A percentile compares a stretch with the other conserved stretches of the same genome.
Evolutionary conservation across 345 rosid genomes (phyloP).

Genomic region (Eutrema japonicum): DNA sequence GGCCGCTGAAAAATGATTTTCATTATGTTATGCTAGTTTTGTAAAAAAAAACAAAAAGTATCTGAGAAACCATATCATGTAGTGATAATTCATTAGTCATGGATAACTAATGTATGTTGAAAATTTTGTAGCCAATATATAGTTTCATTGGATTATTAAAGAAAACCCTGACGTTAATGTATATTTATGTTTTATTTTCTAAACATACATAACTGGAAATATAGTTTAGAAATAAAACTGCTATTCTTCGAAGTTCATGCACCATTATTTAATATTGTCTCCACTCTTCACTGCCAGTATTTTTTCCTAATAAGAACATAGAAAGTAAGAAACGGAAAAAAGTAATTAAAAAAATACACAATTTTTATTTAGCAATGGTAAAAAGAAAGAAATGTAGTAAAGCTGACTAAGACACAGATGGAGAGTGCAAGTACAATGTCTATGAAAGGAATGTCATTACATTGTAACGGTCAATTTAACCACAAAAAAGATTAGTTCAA

Average conservation of each 20-base stretch:
- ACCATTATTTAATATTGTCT: not conserved
- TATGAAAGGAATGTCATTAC: not conserved
- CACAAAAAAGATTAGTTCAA: no score
- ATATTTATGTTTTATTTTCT: not conserved
- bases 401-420: not conserved
- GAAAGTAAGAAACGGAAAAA: not conserved
- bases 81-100: not conserved
- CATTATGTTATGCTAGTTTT: not conserved
- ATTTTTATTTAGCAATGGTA: not conserved
- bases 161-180: not conserved
- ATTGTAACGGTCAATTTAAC: no score
- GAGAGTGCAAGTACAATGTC: not conserved
- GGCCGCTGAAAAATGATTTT: not conserved
- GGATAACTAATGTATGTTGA: not conserved
- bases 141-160: not conserved
- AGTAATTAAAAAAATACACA: not conserved
- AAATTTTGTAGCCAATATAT: not conserved
- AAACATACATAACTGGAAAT: not conserved
- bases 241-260: not conserved
- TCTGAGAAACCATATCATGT: not conserved
- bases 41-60: not conserved
- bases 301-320: not conserved
- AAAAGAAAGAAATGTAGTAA: not conserved
- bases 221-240: not conserved
- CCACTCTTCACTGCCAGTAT: not conserved